Conservation (phyloP, 352 stramenopile species). For the Phytophthora pistaciae region DNA sequence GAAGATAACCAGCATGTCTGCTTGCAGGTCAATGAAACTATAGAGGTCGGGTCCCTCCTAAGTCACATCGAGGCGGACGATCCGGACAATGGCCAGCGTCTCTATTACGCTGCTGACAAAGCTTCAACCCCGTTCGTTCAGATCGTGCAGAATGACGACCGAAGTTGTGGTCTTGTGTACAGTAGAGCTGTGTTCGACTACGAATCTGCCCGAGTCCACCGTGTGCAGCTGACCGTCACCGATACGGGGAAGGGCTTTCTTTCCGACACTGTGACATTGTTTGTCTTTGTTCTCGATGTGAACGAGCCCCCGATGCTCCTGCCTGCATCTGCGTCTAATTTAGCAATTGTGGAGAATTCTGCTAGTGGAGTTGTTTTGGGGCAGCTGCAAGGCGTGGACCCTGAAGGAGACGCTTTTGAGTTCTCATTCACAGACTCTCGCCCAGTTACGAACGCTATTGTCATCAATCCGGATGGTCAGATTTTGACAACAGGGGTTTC, state of each 20-base stretch:
- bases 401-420: slow-evolving; percentile 53
- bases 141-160: slow-evolving; percentile 46
- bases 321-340: slow-evolving; percentile 30
- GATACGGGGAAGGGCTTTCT: slow-evolving; percentile 60
- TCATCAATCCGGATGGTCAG: slow-evolving; percentile 17
- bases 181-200: slow-evolving; percentile 49
- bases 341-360: slow-evolving; percentile 52
- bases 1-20: slow-evolving; percentile 64
- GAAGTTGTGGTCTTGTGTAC: slow-evolving; percentile 48
- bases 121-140: slow-evolving; percentile 27
- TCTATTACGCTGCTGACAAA: slow-evolving; percentile 47
- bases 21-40: slow-evolving; percentile 47
- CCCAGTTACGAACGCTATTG: slow-evolving; percentile 32
- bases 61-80: slow-evolving; percentile 40
- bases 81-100: slow-evolving; percentile 47
- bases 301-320: slow-evolving; percentile 54
- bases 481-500: slow-evolving; percentile 21
- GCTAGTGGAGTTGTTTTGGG: slow-evolving; percentile 28
- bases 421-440: slow-evolving; percentile 42
- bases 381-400: slow-evolving; percentile 49
- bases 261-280: slow-evolving; percentile 46
- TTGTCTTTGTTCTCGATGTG: slow-evolving; percentile 56
- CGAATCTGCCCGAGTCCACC: slow-evolving; percentile 46
- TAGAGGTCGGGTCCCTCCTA: slow-evolving; percentile 32
- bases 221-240: slow-evolving; percentile 50